A percentile compares a stretch with the other conserved stretches of the same genome.
phyloP scores from a whole-genome alignment of 176 grass and related monocot genomes.

The Avena insularis region DNA sequence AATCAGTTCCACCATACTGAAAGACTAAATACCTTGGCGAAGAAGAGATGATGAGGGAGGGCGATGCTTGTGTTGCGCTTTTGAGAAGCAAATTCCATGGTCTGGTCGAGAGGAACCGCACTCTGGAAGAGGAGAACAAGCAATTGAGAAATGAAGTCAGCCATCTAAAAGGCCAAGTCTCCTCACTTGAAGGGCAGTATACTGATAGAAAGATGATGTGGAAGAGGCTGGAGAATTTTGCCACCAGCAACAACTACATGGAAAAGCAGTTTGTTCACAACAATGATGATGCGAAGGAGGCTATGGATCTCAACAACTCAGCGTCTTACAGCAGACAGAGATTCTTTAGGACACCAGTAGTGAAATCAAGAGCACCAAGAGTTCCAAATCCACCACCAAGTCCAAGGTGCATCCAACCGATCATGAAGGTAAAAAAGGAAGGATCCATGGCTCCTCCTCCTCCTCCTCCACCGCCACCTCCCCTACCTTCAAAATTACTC shows the following conservation, averaged over 20 bases:
- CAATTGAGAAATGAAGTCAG: conserved; percentile 78
- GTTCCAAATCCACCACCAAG: conserved; percentile 84
- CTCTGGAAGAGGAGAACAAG: conserved; percentile 85
- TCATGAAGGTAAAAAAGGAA: conserved; percentile 45
- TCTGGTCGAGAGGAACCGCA: conserved; percentile 68
- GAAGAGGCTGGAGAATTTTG: conserved; percentile 72
- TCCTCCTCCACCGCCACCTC: conserved; percentile 70
- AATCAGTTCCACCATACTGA: conserved; percentile 42
- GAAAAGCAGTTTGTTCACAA: conserved; percentile 66
- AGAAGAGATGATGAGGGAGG: conserved; percentile 71
- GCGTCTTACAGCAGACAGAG: conserved; percentile 50
- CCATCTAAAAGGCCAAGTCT: conserved; percentile 64
- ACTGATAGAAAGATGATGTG: conserved; percentile 57
- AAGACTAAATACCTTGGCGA: conserved; percentile 45
- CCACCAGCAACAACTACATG: conserved; percentile 50
- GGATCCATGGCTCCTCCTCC: conserved; percentile 53
- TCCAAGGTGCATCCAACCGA: conserved; percentile 42
- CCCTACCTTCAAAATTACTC: conserved; percentile 57
- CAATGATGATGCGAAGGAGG: conserved; percentile 46
- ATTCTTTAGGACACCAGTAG: conserved; percentile 38
- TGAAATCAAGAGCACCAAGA: conserved; percentile 65
- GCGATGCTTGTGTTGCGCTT: conserved; percentile 56
- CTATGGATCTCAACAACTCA: conserved; percentile 46
- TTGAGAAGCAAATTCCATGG: conserved; percentile 78
- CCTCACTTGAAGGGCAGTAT: conserved; percentile 68